These are phyloP conservation scores for Beta lomatogona DNA, from an alignment of 179 eudicot genomes.

Conservation along the genomic window DNA sequence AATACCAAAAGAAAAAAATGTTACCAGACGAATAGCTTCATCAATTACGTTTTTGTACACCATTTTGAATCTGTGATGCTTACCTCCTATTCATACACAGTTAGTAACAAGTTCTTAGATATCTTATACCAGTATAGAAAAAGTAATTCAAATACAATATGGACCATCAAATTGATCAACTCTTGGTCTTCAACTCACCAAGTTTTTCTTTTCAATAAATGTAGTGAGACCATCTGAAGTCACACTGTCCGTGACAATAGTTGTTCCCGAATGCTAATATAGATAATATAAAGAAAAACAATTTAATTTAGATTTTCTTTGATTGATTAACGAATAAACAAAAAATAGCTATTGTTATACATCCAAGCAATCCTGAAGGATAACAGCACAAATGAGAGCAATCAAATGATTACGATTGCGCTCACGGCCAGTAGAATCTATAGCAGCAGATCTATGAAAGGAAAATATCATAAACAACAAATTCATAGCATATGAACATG, in stretches of 20 bases:
- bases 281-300: no score
- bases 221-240: conserved; percentile 94
- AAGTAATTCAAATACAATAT: background rate
- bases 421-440: no score
- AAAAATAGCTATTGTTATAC: conserved; percentile 5
- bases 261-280: no score
- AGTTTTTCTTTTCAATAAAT: conserved; percentile 84
- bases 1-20: no score
- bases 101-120: conserved; percentile 17
- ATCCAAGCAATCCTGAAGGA: conserved; percentile 62
- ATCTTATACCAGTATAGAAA: background rate
- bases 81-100: conserved; percentile 63
- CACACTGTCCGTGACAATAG: conserved; percentile 93
- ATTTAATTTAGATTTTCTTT: no score
- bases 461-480: no score
- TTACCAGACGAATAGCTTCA: no score
- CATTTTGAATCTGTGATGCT: conserved; percentile 94
- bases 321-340: no score
- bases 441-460: no score
- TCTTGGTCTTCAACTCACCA: conserved; percentile 37
- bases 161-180: conserved; percentile 15
- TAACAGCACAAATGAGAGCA: conserved; percentile 93
- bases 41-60: conserved; percentile 56
- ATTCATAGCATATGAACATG: no score
- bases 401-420: conserved; percentile 26